phyloP scores from a whole-genome alignment of 2,329 filamentous ascomycete species.

The Graphilbum sp. region DNA sequence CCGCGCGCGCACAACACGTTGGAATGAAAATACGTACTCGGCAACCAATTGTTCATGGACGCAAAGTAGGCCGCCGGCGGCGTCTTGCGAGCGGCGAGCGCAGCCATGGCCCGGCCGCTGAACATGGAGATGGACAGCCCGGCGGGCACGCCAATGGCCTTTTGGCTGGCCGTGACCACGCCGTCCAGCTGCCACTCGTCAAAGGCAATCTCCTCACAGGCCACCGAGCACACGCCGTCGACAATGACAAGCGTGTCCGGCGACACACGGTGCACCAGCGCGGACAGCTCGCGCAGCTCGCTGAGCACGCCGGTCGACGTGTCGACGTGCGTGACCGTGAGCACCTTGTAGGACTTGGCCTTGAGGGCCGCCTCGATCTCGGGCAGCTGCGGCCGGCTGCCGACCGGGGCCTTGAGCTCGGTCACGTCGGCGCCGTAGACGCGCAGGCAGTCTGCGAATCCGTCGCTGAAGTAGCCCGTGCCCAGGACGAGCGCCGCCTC shows the following conservation, averaged over 20 bases:
- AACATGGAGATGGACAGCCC: slow-evolving; percentile 91
- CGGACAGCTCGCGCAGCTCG: slow-evolving; percentile 70
- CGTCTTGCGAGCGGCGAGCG: slow-evolving; percentile 64
- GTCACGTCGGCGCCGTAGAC: slow-evolving; percentile 84
- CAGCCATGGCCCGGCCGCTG: slow-evolving; percentile 71
- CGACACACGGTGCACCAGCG: slow-evolving; percentile 70
- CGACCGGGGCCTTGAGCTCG: slow-evolving; percentile 78
- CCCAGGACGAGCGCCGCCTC: slow-evolving; percentile 87
- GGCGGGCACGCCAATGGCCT: slow-evolving; percentile 90
- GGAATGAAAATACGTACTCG: slow-evolving; percentile 40
- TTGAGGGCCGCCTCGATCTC: slow-evolving; percentile 80
- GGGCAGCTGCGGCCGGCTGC: slow-evolving; percentile 67
- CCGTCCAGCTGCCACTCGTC: slow-evolving; percentile 89
- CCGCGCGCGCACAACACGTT: slow-evolving; percentile 12
- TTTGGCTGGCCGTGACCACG: slow-evolving; percentile 88
- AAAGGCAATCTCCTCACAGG: slow-evolving; percentile 88
- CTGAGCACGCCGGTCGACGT: slow-evolving; percentile 93
- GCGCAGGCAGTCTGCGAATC: slow-evolving; percentile 80
- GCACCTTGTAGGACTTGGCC: slow-evolving; percentile 81
- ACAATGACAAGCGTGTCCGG: slow-evolving; percentile 85
- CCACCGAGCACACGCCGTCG: slow-evolving; percentile 94
- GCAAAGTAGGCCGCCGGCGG: slow-evolving; percentile 83
- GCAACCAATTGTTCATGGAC: slow-evolving; percentile 93
- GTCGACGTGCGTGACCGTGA: slow-evolving; percentile 94
- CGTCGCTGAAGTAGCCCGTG: slow-evolving; percentile 94